Evolutionary conservation across 2,329 filamentous ascomycete species (phyloP).

Genomic region (Madurella mycetomatis): DNA sequence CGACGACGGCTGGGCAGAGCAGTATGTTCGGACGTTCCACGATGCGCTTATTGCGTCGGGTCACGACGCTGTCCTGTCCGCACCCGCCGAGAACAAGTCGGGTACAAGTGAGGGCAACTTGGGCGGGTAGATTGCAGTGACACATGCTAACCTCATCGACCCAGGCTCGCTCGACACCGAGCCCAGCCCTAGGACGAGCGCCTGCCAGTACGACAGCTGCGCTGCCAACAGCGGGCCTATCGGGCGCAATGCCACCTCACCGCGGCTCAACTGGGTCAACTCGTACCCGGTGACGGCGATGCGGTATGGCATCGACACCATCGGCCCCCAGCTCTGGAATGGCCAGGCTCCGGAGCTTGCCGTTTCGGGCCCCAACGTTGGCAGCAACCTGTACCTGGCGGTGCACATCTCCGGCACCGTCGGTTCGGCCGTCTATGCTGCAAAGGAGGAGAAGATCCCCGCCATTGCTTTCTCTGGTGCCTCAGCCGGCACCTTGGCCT

Average conservation of each 20-base stretch:
- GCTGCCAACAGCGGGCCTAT: constrained; percentile 50
- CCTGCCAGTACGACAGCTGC: constrained; percentile 62
- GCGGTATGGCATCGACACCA: constrained; percentile 56
- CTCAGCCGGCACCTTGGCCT: constrained; percentile 47
- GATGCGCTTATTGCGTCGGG: constrained; percentile 50
- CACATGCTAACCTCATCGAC: not conserved
- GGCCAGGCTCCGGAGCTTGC: constrained; percentile 55
- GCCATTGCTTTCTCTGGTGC: constrained; percentile 64
- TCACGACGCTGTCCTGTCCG: constrained; percentile 60
- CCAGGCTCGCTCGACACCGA: constrained; percentile 49
- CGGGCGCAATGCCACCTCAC: constrained; percentile 52
- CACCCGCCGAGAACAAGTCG: constrained; percentile 62
- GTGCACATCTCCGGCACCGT: constrained; percentile 62
- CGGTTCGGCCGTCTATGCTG: constrained; percentile 59
- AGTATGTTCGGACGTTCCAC: constrained; percentile 59
- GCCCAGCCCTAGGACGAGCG: constrained; percentile 42
- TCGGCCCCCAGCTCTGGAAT: constrained; percentile 50
- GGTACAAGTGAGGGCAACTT: constrained; percentile 46
- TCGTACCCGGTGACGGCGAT: constrained; percentile 63
- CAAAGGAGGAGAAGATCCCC: constrained; percentile 51
- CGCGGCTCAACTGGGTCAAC: constrained; percentile 67
- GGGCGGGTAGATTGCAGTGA: not conserved
- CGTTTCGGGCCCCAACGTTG: constrained; percentile 60
- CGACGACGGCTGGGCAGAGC: constrained; percentile 71
- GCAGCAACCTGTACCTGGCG: constrained; percentile 52